phyloP scores from a whole-genome alignment of 169 alveolate genomes.

The Babesia ovata region DNA sequence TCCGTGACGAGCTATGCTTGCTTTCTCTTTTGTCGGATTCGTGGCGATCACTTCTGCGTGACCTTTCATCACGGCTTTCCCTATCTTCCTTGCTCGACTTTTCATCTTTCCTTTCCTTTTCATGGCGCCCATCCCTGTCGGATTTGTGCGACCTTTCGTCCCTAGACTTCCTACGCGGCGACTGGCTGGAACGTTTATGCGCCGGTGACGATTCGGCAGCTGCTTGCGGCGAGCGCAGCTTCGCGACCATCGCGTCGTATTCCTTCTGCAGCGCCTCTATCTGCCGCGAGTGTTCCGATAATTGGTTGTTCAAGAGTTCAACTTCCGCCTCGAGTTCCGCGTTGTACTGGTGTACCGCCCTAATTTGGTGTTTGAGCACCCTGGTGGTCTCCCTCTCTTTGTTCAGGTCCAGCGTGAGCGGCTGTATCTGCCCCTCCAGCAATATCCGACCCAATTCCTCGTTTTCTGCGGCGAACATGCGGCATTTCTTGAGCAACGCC shows the following conservation, averaged over 20 bases:
- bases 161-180: background rate
- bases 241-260: constrained; percentile 11
- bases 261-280: constrained; percentile 18
- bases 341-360: constrained; percentile 46
- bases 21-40: background rate
- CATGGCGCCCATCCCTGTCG: background rate
- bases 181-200: background rate
- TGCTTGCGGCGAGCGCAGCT: background rate
- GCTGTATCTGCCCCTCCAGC: constrained; percentile 54
- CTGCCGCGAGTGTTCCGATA: constrained; percentile 12
- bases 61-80: background rate
- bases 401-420: constrained; percentile 49
- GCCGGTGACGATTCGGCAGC: background rate
- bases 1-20: background rate
- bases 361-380: constrained; percentile 42
- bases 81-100: background rate
- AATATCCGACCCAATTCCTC: constrained; percentile 52
- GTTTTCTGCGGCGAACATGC: constrained; percentile 42
- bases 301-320: constrained; percentile 7
- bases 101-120: background rate
- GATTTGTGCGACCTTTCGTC: background rate
- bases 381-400: constrained; percentile 51
- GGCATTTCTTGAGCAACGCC: constrained; percentile 43
- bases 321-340: constrained; percentile 30
- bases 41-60: background rate